phyloP scores from a whole-genome alignment of 2,329 filamentous ascomycete species.

The Diaporthe amygdali region DNA sequence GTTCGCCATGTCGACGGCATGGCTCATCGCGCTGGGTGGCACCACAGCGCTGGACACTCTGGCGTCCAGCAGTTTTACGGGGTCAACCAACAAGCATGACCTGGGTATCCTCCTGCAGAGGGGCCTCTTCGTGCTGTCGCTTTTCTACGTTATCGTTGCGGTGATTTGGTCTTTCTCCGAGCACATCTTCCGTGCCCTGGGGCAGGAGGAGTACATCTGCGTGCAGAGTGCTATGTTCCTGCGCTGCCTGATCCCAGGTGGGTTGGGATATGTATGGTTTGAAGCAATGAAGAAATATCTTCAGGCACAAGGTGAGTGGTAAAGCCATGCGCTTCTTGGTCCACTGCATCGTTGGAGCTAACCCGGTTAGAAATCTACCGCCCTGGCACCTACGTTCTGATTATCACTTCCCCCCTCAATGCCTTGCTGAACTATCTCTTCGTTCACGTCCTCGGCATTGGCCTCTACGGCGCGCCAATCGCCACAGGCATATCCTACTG shows the following conservation, averaged over 20 bases:
- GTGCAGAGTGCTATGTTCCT: conserved; percentile 76
- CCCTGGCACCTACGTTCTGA: conserved; percentile 80
- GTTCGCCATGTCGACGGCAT: conserved; percentile 90
- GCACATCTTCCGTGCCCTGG: conserved; percentile 73
- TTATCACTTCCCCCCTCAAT: conserved; percentile 84
- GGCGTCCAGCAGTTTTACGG: conserved; percentile 82
- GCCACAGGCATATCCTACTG: conserved; percentile 88
- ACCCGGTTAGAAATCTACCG: conserved; percentile 66
- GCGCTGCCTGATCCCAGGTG: conserved; percentile 76
- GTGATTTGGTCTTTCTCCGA: conserved; percentile 78
- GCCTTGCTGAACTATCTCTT: conserved; percentile 81
- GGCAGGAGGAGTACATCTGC: conserved; percentile 80
- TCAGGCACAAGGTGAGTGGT: conserved; percentile 81
- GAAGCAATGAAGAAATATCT: conserved; percentile 86
- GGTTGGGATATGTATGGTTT: conserved; percentile 87
- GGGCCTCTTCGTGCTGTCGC: conserved; percentile 72
- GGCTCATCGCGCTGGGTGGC: conserved; percentile 85
- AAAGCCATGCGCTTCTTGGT: conserved; percentile 43
- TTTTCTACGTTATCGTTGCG: conserved; percentile 76
- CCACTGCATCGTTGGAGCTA: neutral
- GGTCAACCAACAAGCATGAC: conserved; percentile 78
- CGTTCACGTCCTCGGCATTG: conserved; percentile 73
- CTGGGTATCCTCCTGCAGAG: conserved; percentile 81
- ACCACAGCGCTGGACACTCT: conserved; percentile 87
- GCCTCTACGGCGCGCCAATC: conserved; percentile 78